These are phyloP conservation scores for Penicillium tannophilum DNA, from an alignment of 495 filamentous ascomycete genomes.

Conservation along the genomic window DNA sequence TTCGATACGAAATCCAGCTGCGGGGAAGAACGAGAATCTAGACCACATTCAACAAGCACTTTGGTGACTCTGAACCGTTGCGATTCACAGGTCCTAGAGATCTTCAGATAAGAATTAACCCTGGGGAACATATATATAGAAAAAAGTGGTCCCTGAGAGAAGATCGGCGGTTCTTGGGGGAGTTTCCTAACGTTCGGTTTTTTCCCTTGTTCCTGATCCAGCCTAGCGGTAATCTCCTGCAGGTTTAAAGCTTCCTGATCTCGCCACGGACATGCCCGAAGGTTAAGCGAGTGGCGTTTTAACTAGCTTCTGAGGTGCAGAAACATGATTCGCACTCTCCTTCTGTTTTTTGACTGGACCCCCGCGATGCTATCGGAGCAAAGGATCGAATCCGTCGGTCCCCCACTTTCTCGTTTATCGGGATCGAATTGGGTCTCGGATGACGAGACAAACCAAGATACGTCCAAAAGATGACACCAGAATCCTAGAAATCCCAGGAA, in stretches of 20 bases:
- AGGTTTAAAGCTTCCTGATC: constrained; percentile 2
- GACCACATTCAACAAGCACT: no score
- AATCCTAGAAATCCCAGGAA: constrained; percentile 6
- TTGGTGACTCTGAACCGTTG: no score
- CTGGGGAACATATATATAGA: neutral
- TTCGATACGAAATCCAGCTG: neutral
- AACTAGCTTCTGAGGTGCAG: constrained; percentile 16
- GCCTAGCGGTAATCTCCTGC: neutral
- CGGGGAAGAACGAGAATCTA: no score
- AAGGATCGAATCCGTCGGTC: constrained; percentile 2
- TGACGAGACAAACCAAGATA: constrained; percentile 1
- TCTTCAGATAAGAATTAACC: no score
- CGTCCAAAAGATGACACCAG: neutral
- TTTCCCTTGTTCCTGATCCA: neutral
- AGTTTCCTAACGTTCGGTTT: neutral
- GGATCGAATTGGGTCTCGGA: neutral
- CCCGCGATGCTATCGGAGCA: constrained; percentile 1
- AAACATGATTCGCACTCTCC: constrained; percentile 9
- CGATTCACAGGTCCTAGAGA: no score
- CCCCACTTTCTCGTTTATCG: neutral
- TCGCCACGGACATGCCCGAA: constrained; percentile 33
- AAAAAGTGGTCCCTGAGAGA: constrained; percentile 6
- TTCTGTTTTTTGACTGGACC: neutral
- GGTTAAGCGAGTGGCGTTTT: constrained; percentile 36
- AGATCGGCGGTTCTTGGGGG: neutral